These are phyloP conservation scores for Dryadomyces quercus-mongolicae DNA, from an alignment of 2,329 filamentous ascomycete species.

Conservation along the genomic window DNA sequence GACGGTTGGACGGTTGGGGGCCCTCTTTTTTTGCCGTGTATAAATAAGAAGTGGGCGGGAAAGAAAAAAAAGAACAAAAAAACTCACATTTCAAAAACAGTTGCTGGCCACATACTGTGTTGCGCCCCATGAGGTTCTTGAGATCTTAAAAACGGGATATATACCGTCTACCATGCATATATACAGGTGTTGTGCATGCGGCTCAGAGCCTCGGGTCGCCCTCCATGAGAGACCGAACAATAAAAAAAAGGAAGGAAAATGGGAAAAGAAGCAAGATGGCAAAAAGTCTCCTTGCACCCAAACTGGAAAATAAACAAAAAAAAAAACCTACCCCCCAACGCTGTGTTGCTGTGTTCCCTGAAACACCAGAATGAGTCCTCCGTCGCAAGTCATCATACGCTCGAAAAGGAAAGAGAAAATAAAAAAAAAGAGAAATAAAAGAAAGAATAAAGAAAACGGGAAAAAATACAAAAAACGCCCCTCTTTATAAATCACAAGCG, in stretches of 20 bases:
- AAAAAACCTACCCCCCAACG: neutral
- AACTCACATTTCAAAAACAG: too few relatives aligned
- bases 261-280: neutral
- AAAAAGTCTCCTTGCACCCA: neutral
- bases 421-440: neutral
- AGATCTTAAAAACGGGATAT: too few relatives aligned
- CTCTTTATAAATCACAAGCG: neutral
- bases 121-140: too few relatives aligned
- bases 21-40: too few relatives aligned
- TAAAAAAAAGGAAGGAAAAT: neutral
- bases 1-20: too few relatives aligned
- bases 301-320: neutral
- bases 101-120: too few relatives aligned
- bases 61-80: too few relatives aligned
- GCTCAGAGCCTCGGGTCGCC: too few relatives aligned
- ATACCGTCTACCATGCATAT: too few relatives aligned
- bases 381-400: neutral
- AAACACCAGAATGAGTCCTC: neutral
- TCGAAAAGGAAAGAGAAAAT: neutral
- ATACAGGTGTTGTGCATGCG: too few relatives aligned
- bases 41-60: too few relatives aligned
- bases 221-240: neutral
- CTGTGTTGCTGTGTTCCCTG: neutral
- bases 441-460: neutral
- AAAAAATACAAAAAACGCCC: neutral